Conservation (phyloP, 139 green algal species). For the Limnomonas spitsbergensis region DNA sequence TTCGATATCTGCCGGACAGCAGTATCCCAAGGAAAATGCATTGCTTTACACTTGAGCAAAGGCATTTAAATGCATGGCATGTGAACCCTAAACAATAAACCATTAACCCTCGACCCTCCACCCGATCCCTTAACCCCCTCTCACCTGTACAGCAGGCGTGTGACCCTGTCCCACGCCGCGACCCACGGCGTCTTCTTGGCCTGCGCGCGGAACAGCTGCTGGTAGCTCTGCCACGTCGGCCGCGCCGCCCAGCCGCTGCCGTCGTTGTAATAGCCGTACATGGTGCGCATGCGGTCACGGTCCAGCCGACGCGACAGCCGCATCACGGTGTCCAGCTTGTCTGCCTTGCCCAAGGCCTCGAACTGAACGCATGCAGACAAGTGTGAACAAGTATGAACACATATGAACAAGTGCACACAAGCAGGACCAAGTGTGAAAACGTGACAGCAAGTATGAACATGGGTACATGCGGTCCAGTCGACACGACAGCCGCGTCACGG, state of each 20-base stretch:
- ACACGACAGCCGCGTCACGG: slow-evolving; percentile 7
- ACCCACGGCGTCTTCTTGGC: slow-evolving; percentile 51
- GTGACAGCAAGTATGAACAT: no score
- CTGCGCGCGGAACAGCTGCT: slow-evolving; percentile 27
- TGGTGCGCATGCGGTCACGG: slow-evolving; percentile 6
- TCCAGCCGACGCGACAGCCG: slow-evolving; percentile 5
- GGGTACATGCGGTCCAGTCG: no score
- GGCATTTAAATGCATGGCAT: no score
- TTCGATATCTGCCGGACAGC: no score
- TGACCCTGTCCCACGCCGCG: slow-evolving; percentile 44
- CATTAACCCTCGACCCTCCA: no score
- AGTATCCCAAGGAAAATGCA: no score
- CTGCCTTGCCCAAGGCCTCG: slow-evolving; percentile 29
- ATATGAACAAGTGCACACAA: neutral
- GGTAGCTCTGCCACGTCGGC: neutral
- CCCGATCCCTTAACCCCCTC: no score
- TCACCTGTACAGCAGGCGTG: slow-evolving; percentile 33
- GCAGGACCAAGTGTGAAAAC: neutral
- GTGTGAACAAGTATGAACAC: no score
- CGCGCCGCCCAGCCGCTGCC: neutral
- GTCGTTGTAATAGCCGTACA: slow-evolving; percentile 20
- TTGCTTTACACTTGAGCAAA: no score
- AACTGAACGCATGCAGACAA: slow-evolving; percentile 17
- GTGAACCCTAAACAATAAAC: no score
- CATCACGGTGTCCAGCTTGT: slow-evolving; percentile 40